phyloP scores from a whole-genome alignment of 2,329 filamentous ascomycete genomes.

The Mycosphaerella arachidis region DNA sequence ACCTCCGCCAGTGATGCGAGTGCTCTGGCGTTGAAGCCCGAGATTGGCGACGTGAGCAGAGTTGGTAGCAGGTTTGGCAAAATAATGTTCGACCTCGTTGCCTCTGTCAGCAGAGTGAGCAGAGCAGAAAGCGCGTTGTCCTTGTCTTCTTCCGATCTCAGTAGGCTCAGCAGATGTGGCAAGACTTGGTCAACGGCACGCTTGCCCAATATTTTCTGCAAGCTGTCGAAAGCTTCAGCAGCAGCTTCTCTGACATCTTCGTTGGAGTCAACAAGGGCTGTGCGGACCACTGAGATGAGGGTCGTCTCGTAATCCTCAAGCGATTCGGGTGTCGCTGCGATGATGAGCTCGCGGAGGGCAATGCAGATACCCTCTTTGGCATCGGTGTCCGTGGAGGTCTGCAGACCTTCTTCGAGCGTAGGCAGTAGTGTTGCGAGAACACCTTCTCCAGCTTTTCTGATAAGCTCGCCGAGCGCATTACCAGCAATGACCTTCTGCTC shows the following conservation, averaged over 20 bases:
- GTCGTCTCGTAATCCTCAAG: conserved; percentile 93
- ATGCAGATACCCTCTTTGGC: conserved; percentile 97
- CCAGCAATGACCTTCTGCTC: conserved; percentile 98
- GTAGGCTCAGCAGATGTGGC: conserved; percentile 82
- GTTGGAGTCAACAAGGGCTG: conserved; percentile 84
- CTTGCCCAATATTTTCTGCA: conserved; percentile 92
- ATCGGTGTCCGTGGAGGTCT: conserved; percentile 83
- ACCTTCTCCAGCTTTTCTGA: conserved; percentile 91
- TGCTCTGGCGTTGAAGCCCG: conserved; percentile 89
- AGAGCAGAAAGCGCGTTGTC: conserved; percentile 90
- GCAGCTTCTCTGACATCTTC: conserved; percentile 89
- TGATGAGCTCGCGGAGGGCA: conserved; percentile 87
- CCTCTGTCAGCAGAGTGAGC: conserved; percentile 88
- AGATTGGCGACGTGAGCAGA: conserved; percentile 82
- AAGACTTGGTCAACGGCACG: conserved; percentile 91
- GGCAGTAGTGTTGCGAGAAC: conserved; percentile 84
- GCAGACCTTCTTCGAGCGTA: conserved; percentile 85
- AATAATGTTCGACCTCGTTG: conserved; percentile 91
- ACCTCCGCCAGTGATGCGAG: conserved; percentile 90
- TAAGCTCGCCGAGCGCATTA: conserved; percentile 92
- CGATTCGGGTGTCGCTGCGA: conserved; percentile 79
- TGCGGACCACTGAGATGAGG: conserved; percentile 88
- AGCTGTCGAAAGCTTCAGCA: conserved; percentile 91
- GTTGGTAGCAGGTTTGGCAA: conserved; percentile 94
- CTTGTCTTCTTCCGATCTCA: conserved; percentile 79